Base-by-base conservation (phyloP, 768 basidiomycete genomes). In the Piloderma croceum region DNA sequence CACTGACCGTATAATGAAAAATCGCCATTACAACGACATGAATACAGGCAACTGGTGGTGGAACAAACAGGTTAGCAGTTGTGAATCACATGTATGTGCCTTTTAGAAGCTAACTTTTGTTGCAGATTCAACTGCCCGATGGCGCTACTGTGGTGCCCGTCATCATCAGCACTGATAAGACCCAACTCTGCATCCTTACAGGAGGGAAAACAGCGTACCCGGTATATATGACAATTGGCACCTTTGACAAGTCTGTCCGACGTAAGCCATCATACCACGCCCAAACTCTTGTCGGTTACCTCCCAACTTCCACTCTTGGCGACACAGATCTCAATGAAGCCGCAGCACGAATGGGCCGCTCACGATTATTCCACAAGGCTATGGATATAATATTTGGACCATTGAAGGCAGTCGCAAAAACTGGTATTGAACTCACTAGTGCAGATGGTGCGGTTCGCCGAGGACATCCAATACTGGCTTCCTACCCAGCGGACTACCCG, bases 161-260 rank as follows among this genome's bases (percentile, higher is more conserved):
- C 6, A 71, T 75, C 15, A 49, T 76, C 3, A 60, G 68, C 0
- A 60, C 69, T 0, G 70, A 76, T 51, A 74, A 73, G 36, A 74
- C 69, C 0, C 57, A 63, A 38, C 49, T 73, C 1, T n/a, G n/a
- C n/a, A 43, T 51, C 1, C 68, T 73, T 41, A 46, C 53, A 6
- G 48, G 62, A 2, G 63, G 68, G 41, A 70, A 73, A 43, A 39
- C 46, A n/a, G 66, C 68, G 6, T 74, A 64, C 48, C 73, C 72
- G 0, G 62, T 74, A 0, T 74, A 74, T 46, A 41, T 71, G 0
- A 65, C 68, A 2, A 52, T 71, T 22, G 70, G 67, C 0, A 70
- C 69, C 39, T 53, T 75, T 4, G 57, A 61, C 0, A 73, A 72
- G 40, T 49, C 60, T 3, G 59, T 70, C 13, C 49, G 64, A 0